These are phyloP conservation scores for Fusarium chlamydosporum DNA, from an alignment of 2,329 filamentous ascomycete genomes.

Conservation along the genomic window DNA sequence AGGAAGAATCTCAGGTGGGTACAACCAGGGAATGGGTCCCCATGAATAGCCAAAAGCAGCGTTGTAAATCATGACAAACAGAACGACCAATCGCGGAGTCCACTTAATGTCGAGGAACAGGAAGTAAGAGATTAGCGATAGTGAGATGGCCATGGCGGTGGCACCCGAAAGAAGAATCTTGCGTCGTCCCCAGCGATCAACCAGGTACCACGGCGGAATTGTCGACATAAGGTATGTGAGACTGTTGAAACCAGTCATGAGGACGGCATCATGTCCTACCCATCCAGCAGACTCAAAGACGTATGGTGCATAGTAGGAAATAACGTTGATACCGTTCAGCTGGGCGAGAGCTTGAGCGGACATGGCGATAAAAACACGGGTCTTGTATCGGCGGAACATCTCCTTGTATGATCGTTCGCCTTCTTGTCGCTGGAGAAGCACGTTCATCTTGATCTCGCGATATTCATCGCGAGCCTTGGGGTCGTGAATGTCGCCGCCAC, in stretches of 20 bases:
- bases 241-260: slow-evolving; percentile 98
- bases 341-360: slow-evolving; percentile 96
- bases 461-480: slow-evolving; percentile 94
- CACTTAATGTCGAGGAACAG: slow-evolving; percentile 85
- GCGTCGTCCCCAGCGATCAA: slow-evolving; percentile 91
- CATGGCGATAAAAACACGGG: slow-evolving; percentile 98
- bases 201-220: slow-evolving; percentile 96
- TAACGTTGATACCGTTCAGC: slow-evolving; percentile 99
- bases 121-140: slow-evolving; percentile 95
- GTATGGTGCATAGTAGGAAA: slow-evolving; percentile 97
- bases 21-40: slow-evolving; percentile 98
- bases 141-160: slow-evolving; percentile 86
- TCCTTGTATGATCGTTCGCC: slow-evolving; percentile 91
- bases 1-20: slow-evolving; percentile 97
- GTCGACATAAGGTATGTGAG: slow-evolving; percentile 91
- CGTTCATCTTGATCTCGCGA: slow-evolving; percentile 98
- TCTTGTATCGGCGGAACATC: slow-evolving; percentile 94
- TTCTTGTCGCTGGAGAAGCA: slow-evolving; percentile 92
- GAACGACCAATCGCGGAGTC: slow-evolving; percentile 87
- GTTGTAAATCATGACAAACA: slow-evolving; percentile 99
- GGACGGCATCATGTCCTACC: slow-evolving; percentile 87
- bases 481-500: slow-evolving; percentile 94
- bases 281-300: slow-evolving; percentile 98
- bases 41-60: slow-evolving; percentile 94
- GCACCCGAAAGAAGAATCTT: slow-evolving; percentile 92